phyloP scores from a whole-genome alignment of 1,139 yeast species.

The Suhomyces guaymorum region DNA sequence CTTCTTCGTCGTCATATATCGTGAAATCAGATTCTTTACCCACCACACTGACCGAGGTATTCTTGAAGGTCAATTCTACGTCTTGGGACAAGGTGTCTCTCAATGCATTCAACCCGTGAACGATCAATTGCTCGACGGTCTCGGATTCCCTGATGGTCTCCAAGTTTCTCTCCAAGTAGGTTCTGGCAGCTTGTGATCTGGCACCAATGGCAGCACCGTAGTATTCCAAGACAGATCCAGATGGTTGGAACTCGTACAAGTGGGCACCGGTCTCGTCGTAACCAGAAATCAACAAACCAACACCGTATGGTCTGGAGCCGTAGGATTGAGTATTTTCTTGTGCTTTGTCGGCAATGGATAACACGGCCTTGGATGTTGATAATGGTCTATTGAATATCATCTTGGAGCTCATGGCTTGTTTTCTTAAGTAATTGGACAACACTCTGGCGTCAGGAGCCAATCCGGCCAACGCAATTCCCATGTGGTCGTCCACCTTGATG shows the following conservation, averaged over 20 bases:
- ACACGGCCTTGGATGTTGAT: constrained; percentile 80
- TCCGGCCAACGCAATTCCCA: constrained; percentile 96
- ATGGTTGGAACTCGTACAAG: constrained; percentile 91
- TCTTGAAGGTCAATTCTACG: constrained; percentile 79
- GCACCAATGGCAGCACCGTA: constrained; percentile 97
- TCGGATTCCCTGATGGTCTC: constrained; percentile 63
- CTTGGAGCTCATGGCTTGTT: constrained; percentile 86
- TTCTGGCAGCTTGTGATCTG: constrained; percentile 96
- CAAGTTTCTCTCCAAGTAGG: constrained; percentile 85
- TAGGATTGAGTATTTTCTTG: constrained; percentile 95
- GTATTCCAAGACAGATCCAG: constrained; percentile 90
- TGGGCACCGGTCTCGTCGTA: constrained; percentile 94
- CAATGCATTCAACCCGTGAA: constrained; percentile 86
- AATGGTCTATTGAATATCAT: constrained; percentile 88
- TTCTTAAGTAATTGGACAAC: constrained; percentile 81
- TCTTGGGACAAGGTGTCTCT: constrained; percentile 95
- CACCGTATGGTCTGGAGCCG: constrained; percentile 97
- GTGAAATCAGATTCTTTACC: constrained; percentile 77
- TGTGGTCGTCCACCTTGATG: constrained; percentile 86
- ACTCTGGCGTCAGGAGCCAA: constrained; percentile 98
- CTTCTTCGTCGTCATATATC: constrained; percentile 82
- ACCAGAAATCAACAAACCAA: constrained; percentile 90
- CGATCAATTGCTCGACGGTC: constrained; percentile 70
- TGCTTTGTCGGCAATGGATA: constrained; percentile 91
- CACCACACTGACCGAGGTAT: constrained; percentile 89